Evolutionary conservation across 768 basidiomycete species (phyloP), one percentile per base, ranked within the genome.

Genomic region (Terana coerulea): DNA sequence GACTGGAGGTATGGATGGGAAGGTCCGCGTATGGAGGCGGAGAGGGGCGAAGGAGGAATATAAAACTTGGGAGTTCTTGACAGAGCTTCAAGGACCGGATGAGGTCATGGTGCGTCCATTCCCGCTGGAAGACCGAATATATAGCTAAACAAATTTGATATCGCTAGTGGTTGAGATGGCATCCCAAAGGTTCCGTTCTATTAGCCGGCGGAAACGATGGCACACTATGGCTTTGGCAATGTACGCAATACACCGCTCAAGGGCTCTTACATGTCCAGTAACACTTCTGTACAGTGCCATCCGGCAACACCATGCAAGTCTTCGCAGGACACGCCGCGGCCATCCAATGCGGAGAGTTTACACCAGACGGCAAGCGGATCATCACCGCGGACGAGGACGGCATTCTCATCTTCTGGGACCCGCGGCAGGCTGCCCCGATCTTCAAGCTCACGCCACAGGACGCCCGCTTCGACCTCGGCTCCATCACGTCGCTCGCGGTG

Each of bases 1-100:
- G 14, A 97, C 95, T 0, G 97, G 95, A 9, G 97, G 97, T 0
- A 98, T 99, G 97, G 97, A 99, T 62, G 97, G 97, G 8, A 86
- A 83, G 65, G 86, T 98, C 33, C 77, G 95, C 55, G 72, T 99
- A 54, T 99, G 97, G 97, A 74, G 87, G 63, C 75, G 92, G 61
- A 87, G 92, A 12, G 86, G 84, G 4, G 37, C 17, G 10, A 86
- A 74, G 58, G 83, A 85, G 39, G 70, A 85, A 54, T 88, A 84
- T 71, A 79, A 74, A 54, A 79, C 72, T 47, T 99, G 97, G 97
- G 95, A 98, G 68, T 95, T 98, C 67, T 72, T 97, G 67, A 94
- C 90, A 5, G 89, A 89, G 63, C 72, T 99, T 30, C 87, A 93
- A 59, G 95, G 95, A 2, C 91, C 92, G 7, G 94, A 97, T 69